Percentiles rank a stretch among this genome's conserved stretches.
phyloP scores from a whole-genome alignment of 352 stramenopile species.

The Globisporangium solare region DNA sequence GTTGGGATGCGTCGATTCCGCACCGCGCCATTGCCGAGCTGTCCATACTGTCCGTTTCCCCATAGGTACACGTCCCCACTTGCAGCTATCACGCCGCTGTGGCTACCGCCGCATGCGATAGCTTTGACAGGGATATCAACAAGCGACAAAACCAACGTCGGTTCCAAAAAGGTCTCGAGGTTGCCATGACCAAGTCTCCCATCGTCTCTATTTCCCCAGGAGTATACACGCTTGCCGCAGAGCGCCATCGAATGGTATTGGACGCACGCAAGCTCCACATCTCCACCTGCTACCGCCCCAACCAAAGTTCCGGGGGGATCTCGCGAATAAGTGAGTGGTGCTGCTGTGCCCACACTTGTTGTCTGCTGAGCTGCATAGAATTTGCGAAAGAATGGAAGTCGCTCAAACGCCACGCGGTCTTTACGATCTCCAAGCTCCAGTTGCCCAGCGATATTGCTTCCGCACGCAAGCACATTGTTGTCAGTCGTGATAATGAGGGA shows the following conservation, averaged over 20 bases:
- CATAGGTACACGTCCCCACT: slow-evolving; percentile 53
- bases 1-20: slow-evolving; percentile 36
- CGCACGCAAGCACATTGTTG: slow-evolving; percentile 47
- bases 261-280: slow-evolving; percentile 44
- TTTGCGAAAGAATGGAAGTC: slow-evolving; percentile 48
- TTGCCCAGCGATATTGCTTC: slow-evolving; percentile 63
- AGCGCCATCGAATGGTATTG: slow-evolving; percentile 60
- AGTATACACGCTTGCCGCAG: slow-evolving; percentile 35
- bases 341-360: too few species aligned
- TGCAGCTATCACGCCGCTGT: slow-evolving; percentile 43
- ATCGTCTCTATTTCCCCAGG: slow-evolving; percentile 65
- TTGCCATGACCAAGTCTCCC: slow-evolving; percentile 51
- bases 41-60: slow-evolving; percentile 51
- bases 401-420: slow-evolving; percentile 42
- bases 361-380: neutral
- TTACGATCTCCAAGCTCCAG: slow-evolving; percentile 49
- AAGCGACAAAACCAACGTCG: slow-evolving; percentile 29
- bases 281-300: slow-evolving; percentile 3
- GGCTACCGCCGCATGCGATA: slow-evolving; percentile 50
- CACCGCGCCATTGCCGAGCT: slow-evolving; percentile 40
- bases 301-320: neutral
- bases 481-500: slow-evolving; percentile 55
- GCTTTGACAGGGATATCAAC: slow-evolving; percentile 26
- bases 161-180: slow-evolving; percentile 37
- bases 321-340: too few species aligned